Conservation (phyloP, 2,329 filamentous ascomycete genomes). For the Ophiostoma sp. region DNA sequence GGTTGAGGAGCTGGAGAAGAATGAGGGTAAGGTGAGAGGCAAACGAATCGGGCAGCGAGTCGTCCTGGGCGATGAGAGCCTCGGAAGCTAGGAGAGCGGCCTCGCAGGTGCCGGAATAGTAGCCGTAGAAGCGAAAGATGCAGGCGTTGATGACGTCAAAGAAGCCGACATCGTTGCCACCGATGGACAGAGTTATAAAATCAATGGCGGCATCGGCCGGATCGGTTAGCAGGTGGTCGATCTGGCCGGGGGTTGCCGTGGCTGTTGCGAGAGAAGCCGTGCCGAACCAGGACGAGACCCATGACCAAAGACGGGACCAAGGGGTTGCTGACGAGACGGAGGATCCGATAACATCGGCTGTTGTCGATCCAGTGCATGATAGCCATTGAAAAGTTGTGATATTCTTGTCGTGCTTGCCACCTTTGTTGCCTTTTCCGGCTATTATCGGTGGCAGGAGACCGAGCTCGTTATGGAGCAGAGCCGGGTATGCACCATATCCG, state of each 20-base stretch:
- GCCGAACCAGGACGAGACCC: neutral
- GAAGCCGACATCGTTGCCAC: conserved; percentile 47
- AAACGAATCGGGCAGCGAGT: conserved; percentile 26
- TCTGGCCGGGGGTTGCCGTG: neutral
- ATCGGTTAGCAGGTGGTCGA: neutral
- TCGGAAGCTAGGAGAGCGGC: conserved; percentile 37
- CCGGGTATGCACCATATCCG: neutral
- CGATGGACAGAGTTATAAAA: conserved; percentile 39
- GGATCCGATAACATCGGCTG: neutral
- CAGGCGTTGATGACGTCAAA: conserved; percentile 48
- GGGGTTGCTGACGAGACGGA: neutral
- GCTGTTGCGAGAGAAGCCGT: neutral
- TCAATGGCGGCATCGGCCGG: neutral
- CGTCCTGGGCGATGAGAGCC: conserved; percentile 37
- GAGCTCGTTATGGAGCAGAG: neutral
- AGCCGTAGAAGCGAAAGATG: conserved; percentile 47
- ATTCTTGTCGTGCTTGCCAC: neutral
- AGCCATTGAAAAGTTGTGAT: neutral
- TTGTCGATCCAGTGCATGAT: neutral
- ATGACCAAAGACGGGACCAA: neutral
- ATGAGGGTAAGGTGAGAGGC: conserved; percentile 36
- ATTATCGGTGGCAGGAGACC: neutral
- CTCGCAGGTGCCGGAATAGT: conserved; percentile 44
- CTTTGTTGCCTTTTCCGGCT: neutral
- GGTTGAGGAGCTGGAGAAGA: conserved; percentile 42